Conservation (phyloP, 2,329 filamentous ascomycete species). For the Fonsecaea pedrosoi region DNA sequence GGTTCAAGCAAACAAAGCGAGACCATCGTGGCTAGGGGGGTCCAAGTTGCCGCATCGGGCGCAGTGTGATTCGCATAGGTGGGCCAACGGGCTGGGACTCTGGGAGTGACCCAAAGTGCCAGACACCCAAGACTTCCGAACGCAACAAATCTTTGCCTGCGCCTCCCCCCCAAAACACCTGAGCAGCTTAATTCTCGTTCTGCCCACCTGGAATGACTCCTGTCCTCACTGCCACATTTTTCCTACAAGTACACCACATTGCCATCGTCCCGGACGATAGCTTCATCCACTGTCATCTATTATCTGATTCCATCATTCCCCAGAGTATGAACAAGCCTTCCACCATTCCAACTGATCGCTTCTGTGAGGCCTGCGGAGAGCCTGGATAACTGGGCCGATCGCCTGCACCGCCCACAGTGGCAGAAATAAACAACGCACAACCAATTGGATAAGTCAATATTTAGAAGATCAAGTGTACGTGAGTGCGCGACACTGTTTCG, state of each 20-base stretch:
- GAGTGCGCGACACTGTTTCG: not conserved
- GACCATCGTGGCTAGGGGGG: not conserved
- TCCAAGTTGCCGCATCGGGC: not conserved
- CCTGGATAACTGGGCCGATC: constrained; percentile 40
- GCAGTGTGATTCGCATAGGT: not conserved
- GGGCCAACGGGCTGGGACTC: not conserved
- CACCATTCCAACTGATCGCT: constrained; percentile 39
- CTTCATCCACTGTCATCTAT: constrained; percentile 10
- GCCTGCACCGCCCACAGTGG: constrained; percentile 22
- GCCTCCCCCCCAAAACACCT: constrained; percentile 19
- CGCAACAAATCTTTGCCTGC: constrained; percentile 28
- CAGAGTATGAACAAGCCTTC: constrained; percentile 43
- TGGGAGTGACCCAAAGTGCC: not conserved
- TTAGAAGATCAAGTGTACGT: constrained; percentile 14
- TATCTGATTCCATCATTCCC: constrained; percentile 23
- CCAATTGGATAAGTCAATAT: constrained; percentile 17
- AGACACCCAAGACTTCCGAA: not conserved
- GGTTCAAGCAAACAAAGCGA: not conserved
- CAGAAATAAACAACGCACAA: constrained; percentile 12
- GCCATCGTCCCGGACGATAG: constrained; percentile 35
- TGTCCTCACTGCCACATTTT: constrained; percentile 25
- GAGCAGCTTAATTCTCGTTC: constrained; percentile 5
- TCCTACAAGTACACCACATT: constrained; percentile 10
- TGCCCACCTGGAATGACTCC: constrained; percentile 21
- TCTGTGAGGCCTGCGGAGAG: constrained; percentile 42